phyloP scores from a whole-genome alignment of 192 early-diverging fungal genomes.

The Backusella luteola region DNA sequence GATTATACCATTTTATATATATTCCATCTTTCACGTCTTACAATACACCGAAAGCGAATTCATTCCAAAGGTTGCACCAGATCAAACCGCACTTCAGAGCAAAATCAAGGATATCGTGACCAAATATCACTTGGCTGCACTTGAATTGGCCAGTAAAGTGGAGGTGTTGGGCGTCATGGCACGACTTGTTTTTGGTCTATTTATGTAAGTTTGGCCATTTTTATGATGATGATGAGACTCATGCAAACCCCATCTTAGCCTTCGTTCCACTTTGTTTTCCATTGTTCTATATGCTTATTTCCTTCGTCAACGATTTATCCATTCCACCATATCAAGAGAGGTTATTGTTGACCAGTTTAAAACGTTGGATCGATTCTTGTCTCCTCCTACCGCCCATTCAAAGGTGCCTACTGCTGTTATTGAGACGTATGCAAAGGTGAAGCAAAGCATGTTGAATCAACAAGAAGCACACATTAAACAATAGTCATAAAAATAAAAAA shows the following conservation, averaged over 20 bases:
- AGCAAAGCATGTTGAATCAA: not conserved
- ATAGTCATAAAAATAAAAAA: not conserved
- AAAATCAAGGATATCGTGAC: constrained; percentile 47
- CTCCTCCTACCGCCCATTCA: constrained; percentile 24
- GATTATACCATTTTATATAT: constrained; percentile 22
- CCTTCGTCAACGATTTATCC: constrained; percentile 59
- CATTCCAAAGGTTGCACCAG: constrained; percentile 19
- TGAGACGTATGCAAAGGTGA: constrained; percentile 19
- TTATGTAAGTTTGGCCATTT: constrained; percentile 41
- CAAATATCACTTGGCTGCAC: constrained; percentile 56
- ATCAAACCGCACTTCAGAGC: constrained; percentile 38
- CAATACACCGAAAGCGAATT: constrained; percentile 15
- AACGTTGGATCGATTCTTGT: constrained; percentile 12
- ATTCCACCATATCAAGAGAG: constrained; percentile 11
- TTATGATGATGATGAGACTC: not conserved
- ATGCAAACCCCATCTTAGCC: constrained; percentile 10
- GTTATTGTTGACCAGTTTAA: not conserved
- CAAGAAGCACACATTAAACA: not conserved
- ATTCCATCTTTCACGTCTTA: constrained; percentile 30
- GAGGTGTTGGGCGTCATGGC: constrained; percentile 74
- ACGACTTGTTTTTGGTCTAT: constrained; percentile 48
- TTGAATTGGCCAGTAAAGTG: constrained; percentile 58
- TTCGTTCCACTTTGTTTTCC: constrained; percentile 29
- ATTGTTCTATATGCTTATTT: constrained; percentile 64
- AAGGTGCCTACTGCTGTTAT: constrained; percentile 28